These are phyloP conservation scores for Geranium brycei DNA, from an alignment of 345 rosid species.

Conservation along the genomic window DNA sequence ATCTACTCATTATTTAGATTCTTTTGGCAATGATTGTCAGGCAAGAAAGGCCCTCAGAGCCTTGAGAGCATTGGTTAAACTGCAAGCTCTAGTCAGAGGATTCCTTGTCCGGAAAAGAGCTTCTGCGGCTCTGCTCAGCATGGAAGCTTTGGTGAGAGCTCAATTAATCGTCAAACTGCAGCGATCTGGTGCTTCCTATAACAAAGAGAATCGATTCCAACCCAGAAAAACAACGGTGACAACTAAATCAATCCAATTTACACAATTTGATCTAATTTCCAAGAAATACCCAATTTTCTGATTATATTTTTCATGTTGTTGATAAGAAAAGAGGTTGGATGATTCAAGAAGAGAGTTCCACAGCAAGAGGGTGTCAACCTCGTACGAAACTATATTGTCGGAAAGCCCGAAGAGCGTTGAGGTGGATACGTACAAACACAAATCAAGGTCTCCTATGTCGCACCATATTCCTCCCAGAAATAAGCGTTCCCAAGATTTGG, in stretches of 20 bases:
- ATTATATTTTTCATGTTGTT: background rate
- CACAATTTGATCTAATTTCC: no score
- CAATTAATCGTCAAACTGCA: conserved; percentile 36
- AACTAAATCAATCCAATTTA: background rate
- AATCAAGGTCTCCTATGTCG: conserved; percentile 31
- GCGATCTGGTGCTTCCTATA: conserved; percentile 27
- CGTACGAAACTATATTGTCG: conserved; percentile 21
- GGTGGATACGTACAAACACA: conserved; percentile 40
- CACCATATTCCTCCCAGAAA: no score
- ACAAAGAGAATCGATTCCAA: conserved; percentile 28
- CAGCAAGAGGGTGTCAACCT: conserved; percentile 25
- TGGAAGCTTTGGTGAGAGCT: conserved; percentile 61
- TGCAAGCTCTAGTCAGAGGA: conserved; percentile 79
- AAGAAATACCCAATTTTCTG: background rate
- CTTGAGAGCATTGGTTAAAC: conserved; percentile 58
- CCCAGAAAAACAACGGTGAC: conserved; percentile 35
- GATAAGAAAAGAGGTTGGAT: conserved; percentile 24
- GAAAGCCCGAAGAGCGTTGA: conserved; percentile 51
- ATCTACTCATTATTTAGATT: no score
- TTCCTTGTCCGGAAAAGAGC: conserved; percentile 62
- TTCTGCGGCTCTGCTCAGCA: conserved; percentile 45
- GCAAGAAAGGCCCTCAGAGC: conserved; percentile 76
- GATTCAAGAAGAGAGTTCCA: conserved; percentile 29
- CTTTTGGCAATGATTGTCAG: conserved; percentile 15
- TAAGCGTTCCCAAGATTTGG: conserved; percentile 17